A percentile compares a stretch with the other conserved stretches of the same genome.
Conservation (phyloP, 495 filamentous ascomycete species). For the Hypoxylon crocopeplum region DNA sequence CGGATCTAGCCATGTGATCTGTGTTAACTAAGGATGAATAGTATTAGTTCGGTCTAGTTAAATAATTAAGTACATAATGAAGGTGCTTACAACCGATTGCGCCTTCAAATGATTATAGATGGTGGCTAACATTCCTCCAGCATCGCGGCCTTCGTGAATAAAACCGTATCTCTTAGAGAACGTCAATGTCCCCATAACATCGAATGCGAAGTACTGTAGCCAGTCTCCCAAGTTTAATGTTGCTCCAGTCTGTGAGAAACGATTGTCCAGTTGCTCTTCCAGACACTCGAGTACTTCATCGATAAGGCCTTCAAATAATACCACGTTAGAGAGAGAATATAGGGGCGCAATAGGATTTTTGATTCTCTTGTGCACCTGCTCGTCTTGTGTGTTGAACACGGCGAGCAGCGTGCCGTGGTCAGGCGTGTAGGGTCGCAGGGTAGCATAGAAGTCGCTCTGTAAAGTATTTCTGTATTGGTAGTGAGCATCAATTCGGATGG, state of each 20-base stretch:
- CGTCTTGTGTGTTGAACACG: slow-evolving; percentile 50
- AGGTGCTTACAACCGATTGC: too few relatives aligned
- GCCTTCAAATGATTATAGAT: too few relatives aligned
- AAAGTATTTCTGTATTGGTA: neutral
- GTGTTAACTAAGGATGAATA: neutral
- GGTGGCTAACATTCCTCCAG: too few relatives aligned
- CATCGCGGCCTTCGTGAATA: too few relatives aligned
- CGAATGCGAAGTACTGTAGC: too few relatives aligned
- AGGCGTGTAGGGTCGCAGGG: slow-evolving; percentile 24
- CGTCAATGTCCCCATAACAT: too few relatives aligned
- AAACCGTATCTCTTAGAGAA: too few relatives aligned
- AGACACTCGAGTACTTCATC: slow-evolving; percentile 25
- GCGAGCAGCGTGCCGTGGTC: slow-evolving; percentile 36
- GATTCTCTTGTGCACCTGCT: slow-evolving; percentile 47
- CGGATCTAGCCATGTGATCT: neutral
- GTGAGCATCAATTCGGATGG: neutral
- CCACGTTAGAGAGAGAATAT: slow-evolving; percentile 49
- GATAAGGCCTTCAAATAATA: slow-evolving; percentile 26
- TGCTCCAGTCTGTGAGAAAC: too few relatives aligned
- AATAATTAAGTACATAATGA: too few relatives aligned
- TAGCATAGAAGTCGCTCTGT: slow-evolving; percentile 46
- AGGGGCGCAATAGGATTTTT: slow-evolving; percentile 49
- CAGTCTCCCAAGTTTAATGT: too few relatives aligned
- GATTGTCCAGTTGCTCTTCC: too few relatives aligned
- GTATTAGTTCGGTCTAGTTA: neutral